Conservation (phyloP, 495 filamentous ascomycete species). For the Hypoxylon cercidicola region DNA sequence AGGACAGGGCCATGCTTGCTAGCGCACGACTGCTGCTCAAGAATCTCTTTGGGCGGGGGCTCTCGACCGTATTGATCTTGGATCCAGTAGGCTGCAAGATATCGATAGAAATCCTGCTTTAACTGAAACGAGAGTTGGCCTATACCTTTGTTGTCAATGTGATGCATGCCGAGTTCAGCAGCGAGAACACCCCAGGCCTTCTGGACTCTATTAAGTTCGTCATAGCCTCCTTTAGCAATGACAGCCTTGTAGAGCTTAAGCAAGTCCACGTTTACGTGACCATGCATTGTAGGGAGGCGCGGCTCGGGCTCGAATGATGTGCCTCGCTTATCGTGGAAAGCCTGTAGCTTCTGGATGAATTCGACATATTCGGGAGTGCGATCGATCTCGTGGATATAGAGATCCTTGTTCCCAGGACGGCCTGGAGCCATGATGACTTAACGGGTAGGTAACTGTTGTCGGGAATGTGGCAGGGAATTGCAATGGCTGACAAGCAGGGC, state of each 20-base stretch:
- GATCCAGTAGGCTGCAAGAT: constrained; percentile 85
- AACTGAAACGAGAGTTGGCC: constrained; percentile 78
- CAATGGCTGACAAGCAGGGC: constrained; percentile 10
- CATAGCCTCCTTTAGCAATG: constrained; percentile 78
- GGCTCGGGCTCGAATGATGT: constrained; percentile 78
- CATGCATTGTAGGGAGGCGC: constrained; percentile 64
- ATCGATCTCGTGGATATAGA: constrained; percentile 51
- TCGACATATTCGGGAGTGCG: constrained; percentile 71
- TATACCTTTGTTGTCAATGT: constrained; percentile 67
- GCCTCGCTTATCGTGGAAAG: constrained; percentile 76
- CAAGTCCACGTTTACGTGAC: constrained; percentile 74
- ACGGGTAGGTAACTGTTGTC: neutral
- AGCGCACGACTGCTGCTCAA: constrained; percentile 66
- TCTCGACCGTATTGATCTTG: constrained; percentile 73
- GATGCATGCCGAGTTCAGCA: constrained; percentile 67
- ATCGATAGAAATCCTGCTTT: constrained; percentile 85
- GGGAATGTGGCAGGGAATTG: neutral
- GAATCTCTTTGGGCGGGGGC: constrained; percentile 82
- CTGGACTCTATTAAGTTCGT: constrained; percentile 81
- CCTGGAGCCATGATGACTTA: constrained; percentile 38
- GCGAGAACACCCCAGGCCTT: constrained; percentile 80
- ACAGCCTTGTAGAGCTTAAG: constrained; percentile 76
- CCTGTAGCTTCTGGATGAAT: constrained; percentile 72
- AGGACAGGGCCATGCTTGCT: constrained; percentile 76
- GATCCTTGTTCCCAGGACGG: constrained; percentile 41